Evolutionary conservation across 83 land plant species (phyloP), one percentile per base, ranked within the genome.

Genomic region (Diphasiastrum complanatum): DNA sequence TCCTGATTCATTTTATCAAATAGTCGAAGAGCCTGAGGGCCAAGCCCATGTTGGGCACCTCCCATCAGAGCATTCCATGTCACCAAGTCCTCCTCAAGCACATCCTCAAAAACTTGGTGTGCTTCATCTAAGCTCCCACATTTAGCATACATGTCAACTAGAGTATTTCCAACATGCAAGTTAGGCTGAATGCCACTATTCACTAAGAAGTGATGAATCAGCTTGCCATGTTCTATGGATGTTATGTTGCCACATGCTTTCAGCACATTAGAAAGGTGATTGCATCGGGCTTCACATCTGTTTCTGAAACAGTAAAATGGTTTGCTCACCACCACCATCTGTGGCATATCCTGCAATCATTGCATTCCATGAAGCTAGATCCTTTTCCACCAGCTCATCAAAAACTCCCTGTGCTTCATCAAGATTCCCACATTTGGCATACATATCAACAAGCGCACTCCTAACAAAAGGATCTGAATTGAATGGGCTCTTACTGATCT

Each of bases 371-470:
- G 78, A 69, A 0, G 63, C 51, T n/a, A 60, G 23, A 43, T 75
- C 65, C 2, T 33, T 49, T 32, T 53, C 4, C 0, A 60, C 36
- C 64, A 75, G 54, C 12, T 36, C 49, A 32, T 31, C 51, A 43
- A 75, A 69, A 10, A 68, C 18, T 19, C 32, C 33, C 0, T 33
- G 14, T 16, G 68, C 67, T 64, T 68, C 78, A 27, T 50, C 62
- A n/a, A 75, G 73, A 31, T 49, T 75, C 19, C 73, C 78, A 64
- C 73, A 64, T 50, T 69, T 75, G 33, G 67, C 48, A 52, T 75
- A 75, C 72, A 75, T 45, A 0, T 66, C 29, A 18, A 75, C 31
- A 33, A 75, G 66, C 4, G 78, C 61, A 64, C 68, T 75, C 27
- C 64, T 34, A 3, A 75, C 67, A 22, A 57, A 45, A 4, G 64